Evolutionary conservation across 192 early-diverging fungal genomes (phyloP).

Genomic region (Paraglomus brasilianum): DNA sequence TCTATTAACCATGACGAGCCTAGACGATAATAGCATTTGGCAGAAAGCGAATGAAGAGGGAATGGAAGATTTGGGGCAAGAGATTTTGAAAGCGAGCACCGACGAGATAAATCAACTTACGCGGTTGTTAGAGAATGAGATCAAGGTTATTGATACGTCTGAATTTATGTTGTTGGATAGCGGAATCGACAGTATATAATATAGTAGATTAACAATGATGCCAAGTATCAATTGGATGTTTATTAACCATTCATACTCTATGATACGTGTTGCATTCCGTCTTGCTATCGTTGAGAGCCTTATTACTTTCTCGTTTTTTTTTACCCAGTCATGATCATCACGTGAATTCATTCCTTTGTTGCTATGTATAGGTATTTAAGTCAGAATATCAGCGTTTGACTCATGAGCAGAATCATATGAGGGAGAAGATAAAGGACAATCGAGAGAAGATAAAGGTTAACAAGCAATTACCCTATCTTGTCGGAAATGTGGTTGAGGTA

Average conservation of each 20-base stretch:
- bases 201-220: neutral
- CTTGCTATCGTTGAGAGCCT: too few species aligned
- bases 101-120: conserved; percentile 92
- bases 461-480: conserved; percentile 95
- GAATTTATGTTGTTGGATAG: neutral
- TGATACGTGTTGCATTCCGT: too few species aligned
- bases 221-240: neutral
- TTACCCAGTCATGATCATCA: neutral
- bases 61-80: conserved; percentile 77
- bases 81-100: conserved; percentile 83
- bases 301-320: too few species aligned
- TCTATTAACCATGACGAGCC: conserved; percentile 57
- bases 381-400: conserved; percentile 84
- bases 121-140: conserved; percentile 94
- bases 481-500: conserved; percentile 95
- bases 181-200: too few species aligned
- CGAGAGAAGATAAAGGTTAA: conserved; percentile 98
- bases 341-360: neutral
- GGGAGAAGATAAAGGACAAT: conserved; percentile 95
- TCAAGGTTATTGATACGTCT: conserved; percentile 63
- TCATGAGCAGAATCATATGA: conserved; percentile 86
- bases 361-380: conserved; percentile 70
- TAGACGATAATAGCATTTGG: conserved; percentile 71
- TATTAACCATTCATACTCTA: neutral
- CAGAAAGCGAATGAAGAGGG: conserved; percentile 47